These are phyloP conservation scores for Alternaria longipes DNA, from an alignment of 2,329 filamentous ascomycete species.

Conservation along the genomic window DNA sequence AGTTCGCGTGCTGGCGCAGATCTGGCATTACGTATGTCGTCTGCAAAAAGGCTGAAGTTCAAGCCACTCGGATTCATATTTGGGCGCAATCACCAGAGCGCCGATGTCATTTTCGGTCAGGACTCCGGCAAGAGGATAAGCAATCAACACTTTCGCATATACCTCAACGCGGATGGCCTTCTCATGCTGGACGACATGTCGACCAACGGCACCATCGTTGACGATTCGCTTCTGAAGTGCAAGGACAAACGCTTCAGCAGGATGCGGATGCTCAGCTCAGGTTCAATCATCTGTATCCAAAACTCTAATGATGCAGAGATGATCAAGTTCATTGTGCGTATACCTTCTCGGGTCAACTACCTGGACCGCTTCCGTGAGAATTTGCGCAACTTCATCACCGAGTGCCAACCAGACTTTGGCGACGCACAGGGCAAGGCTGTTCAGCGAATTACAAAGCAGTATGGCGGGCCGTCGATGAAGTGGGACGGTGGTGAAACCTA, in stretches of 20 bases:
- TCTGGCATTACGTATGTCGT: constrained; percentile 82
- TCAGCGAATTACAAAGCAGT: constrained; percentile 40
- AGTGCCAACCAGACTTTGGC: constrained; percentile 38
- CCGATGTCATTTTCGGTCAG: constrained; percentile 73
- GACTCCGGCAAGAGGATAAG: constrained; percentile 80
- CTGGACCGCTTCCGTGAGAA: constrained; percentile 74
- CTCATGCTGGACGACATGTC: constrained; percentile 94
- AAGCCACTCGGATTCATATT: constrained; percentile 81
- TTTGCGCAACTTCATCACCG: constrained; percentile 70
- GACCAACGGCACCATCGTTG: constrained; percentile 94
- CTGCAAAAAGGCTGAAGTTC: constrained; percentile 67
- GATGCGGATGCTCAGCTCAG: constrained; percentile 73
- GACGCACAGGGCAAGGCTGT: constrained; percentile 34
- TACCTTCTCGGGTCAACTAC: constrained; percentile 76
- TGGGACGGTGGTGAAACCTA: constrained; percentile 86
- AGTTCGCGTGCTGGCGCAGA: constrained; percentile 57
- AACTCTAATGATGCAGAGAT: constrained; percentile 65
- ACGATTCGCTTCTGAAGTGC: constrained; percentile 71
- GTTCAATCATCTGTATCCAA: constrained; percentile 76
- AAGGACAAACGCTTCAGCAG: constrained; percentile 53
- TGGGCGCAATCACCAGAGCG: constrained; percentile 75
- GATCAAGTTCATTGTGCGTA: constrained; percentile 83
- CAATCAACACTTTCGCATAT: constrained; percentile 96
- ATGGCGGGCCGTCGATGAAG: constrained; percentile 68
- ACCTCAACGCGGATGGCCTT: constrained; percentile 82